Evolutionary conservation across 176 grass and related monocot species (phyloP).

Genomic region (Lolium multiflorum): DNA sequence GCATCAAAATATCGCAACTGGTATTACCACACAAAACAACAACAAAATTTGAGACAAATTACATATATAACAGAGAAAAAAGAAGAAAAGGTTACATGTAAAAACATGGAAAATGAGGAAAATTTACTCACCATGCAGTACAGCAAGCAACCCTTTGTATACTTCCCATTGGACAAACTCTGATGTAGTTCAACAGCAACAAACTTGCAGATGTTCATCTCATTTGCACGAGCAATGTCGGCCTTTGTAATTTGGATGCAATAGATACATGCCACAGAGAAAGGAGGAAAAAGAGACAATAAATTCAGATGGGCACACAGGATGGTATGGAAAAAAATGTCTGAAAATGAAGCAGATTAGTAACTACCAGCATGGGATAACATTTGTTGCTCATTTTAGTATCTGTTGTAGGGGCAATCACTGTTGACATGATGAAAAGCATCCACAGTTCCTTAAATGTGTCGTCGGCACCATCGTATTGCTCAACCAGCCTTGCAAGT

Average conservation of each 20-base stretch:
- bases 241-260: too few relatives aligned
- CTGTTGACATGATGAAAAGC: background rate
- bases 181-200: background rate
- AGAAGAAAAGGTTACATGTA: too few relatives aligned
- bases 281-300: too few relatives aligned
- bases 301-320: too few relatives aligned
- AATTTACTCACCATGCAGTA: background rate
- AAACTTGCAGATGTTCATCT: background rate
- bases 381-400: background rate
- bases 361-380: background rate
- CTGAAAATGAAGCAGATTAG: too few relatives aligned
- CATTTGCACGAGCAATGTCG: background rate
- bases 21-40: too few relatives aligned
- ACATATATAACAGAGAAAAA: too few relatives aligned
- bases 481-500: background rate
- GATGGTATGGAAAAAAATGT: too few relatives aligned
- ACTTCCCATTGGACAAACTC: background rate
- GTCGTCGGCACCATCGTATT: background rate
- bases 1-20: too few relatives aligned
- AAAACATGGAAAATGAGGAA: too few relatives aligned
- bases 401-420: background rate
- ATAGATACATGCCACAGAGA: background rate
- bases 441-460: background rate
- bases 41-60: too few relatives aligned
- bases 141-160: background rate